Percentiles rank a stretch among this genome's conserved stretches.
phyloP scores from a whole-genome alignment of 2,329 filamentous ascomycete species.

The Sordariomycetes sp. region DNA sequence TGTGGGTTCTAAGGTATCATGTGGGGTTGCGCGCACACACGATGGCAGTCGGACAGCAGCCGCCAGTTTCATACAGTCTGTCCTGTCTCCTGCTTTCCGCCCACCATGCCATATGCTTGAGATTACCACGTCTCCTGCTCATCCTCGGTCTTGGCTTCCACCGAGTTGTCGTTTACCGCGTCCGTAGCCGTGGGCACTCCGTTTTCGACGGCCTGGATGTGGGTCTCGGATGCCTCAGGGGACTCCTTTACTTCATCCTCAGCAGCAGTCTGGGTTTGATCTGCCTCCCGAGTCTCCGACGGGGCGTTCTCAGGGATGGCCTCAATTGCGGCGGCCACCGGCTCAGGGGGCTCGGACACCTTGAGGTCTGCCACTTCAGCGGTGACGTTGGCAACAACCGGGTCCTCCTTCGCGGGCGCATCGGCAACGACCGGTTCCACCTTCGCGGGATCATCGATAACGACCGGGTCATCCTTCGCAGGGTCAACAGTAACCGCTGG shows the following conservation, averaged over 20 bases:
- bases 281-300: not conserved
- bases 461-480: not conserved
- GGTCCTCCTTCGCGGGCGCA: not conserved
- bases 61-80: not conserved
- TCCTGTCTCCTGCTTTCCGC: not conserved
- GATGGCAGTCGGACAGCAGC: not conserved
- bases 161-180: not conserved
- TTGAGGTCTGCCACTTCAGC: not conserved
- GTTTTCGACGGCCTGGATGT: not conserved
- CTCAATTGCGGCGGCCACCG: slow-evolving; percentile 5
- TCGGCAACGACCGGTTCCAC: not conserved
- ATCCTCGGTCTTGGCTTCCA: not conserved
- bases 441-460: not conserved
- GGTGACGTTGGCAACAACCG: not conserved
- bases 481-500: not conserved
- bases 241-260: not conserved
- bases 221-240: not conserved
- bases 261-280: not conserved
- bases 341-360: slow-evolving; percentile 2
- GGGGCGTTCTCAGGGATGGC: not conserved
- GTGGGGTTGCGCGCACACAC: not conserved
- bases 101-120: not conserved
- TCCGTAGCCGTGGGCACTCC: not conserved
- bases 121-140: slow-evolving; percentile 1
- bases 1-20: slow-evolving; percentile 3